phyloP scores from a whole-genome alignment of 352 stramenopile species.

The Phytophthora sp. region DNA sequence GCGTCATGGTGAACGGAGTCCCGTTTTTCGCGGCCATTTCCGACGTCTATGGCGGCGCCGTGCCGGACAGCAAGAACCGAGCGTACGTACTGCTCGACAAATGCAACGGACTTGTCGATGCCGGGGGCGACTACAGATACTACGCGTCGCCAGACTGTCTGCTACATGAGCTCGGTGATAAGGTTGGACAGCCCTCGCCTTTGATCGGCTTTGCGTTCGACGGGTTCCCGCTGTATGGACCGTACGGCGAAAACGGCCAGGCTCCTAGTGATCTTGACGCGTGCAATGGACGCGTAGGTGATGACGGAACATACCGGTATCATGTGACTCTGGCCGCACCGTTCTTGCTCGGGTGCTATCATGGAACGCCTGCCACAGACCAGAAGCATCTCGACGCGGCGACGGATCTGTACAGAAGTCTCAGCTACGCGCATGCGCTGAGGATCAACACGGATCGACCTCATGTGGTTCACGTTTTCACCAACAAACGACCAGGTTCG shows the following conservation, averaged over 20 bases:
- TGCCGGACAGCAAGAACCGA: conserved; percentile 47
- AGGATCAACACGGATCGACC: conserved; percentile 56
- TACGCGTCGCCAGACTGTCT: conserved; percentile 75
- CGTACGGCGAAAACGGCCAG: conserved; percentile 52
- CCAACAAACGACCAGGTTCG: conserved; percentile 58
- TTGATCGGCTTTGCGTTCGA: conserved; percentile 78
- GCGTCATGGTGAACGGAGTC: conserved; percentile 78
- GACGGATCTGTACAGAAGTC: conserved; percentile 50
- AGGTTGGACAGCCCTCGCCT: conserved; percentile 46
- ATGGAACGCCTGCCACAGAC: conserved; percentile 31
- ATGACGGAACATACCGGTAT: conserved; percentile 76
- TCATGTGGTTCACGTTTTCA: conserved; percentile 54
- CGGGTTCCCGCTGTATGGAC: conserved; percentile 77
- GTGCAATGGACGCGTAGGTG: conserved; percentile 68
- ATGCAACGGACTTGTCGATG: conserved; percentile 73
- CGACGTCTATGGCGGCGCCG: conserved; percentile 42
- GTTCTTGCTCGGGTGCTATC: conserved; percentile 77
- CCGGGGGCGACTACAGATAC: conserved; percentile 74
- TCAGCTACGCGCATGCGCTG: conserved; percentile 62
- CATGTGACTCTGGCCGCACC: conserved; percentile 56
- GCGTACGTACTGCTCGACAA: conserved; percentile 64
- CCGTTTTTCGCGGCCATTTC: conserved; percentile 64
- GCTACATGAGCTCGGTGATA: conserved; percentile 48
- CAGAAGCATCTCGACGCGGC: conserved; percentile 20
- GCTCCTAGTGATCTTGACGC: conserved; percentile 61